Percentiles rank a stretch among this genome's conserved stretches.
These are phyloP conservation scores for Sarocladium brachiariae DNA, from an alignment of 2,329 filamentous ascomycete species.

Conservation along the genomic window DNA sequence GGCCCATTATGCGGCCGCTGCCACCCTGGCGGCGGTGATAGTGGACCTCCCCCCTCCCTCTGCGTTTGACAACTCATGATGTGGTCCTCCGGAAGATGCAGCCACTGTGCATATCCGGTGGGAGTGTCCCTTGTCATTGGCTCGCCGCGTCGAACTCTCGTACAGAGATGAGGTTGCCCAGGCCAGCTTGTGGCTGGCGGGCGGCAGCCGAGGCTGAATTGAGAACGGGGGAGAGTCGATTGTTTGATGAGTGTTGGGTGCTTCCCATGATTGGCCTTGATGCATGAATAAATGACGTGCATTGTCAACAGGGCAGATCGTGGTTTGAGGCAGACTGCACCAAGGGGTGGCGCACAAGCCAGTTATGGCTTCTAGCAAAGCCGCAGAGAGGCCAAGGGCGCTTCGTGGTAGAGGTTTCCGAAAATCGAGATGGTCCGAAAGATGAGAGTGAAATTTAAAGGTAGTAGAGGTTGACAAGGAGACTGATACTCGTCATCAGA, in stretches of 20 bases:
- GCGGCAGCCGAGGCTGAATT: not conserved
- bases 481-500: not conserved
- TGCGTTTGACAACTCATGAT: not conserved
- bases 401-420: not conserved
- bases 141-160: not conserved
- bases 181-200: not conserved
- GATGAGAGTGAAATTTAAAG: not conserved
- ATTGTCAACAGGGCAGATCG: not conserved
- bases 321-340: not conserved
- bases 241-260: not conserved
- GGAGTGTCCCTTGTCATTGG: not conserved
- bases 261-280: not conserved
- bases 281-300: conserved; percentile 5
- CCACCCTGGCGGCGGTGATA: conserved; percentile 5
- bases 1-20: conserved; percentile 9
- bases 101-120: conserved; percentile 4
- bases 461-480: not conserved
- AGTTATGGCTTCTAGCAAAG: conserved; percentile 1
- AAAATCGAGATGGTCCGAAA: not conserved
- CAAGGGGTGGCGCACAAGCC: not conserved
- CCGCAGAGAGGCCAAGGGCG: not conserved
- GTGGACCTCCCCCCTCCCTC: not conserved
- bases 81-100: conserved; percentile 1
- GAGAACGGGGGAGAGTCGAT: not conserved
- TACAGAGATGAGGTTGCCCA: not conserved